phyloP scores from a whole-genome alignment of 2,329 filamentous ascomycete species.

The Xylaria sp. region DNA sequence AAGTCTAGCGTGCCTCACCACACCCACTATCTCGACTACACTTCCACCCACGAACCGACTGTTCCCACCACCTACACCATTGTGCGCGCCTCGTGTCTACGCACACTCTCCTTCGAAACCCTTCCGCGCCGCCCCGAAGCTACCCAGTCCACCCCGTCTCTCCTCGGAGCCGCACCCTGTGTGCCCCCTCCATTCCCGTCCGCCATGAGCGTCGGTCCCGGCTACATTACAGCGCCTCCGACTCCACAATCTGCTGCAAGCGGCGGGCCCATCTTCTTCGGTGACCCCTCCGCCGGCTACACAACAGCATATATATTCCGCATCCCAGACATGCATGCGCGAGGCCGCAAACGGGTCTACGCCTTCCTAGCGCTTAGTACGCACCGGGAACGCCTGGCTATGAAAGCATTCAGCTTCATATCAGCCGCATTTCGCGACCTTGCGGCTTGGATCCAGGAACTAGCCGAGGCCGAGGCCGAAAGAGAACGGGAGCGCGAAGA shows the following conservation, averaged over 20 bases:
- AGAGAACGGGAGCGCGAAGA: constrained; percentile 59
- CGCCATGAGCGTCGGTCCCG: constrained; percentile 52
- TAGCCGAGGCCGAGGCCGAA: constrained; percentile 72
- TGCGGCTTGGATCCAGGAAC: constrained; percentile 72
- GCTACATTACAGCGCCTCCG: constrained; percentile 65
- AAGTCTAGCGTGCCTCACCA: constrained; percentile 63
- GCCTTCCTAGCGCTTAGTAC: constrained; percentile 74
- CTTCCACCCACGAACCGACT: constrained; percentile 73
- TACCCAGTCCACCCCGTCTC: constrained; percentile 49
- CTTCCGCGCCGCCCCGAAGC: constrained; percentile 65
- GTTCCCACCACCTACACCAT: constrained; percentile 72
- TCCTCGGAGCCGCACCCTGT: constrained; percentile 47
- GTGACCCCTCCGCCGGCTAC: constrained; percentile 72
- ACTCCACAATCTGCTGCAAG: constrained; percentile 62
- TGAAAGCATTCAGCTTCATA: constrained; percentile 73
- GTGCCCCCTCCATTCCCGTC: constrained; percentile 56
- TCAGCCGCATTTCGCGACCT: constrained; percentile 72
- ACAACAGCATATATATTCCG: constrained; percentile 78
- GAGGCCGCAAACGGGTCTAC: constrained; percentile 75
- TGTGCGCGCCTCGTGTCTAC: constrained; percentile 72
- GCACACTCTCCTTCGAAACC: constrained; percentile 74
- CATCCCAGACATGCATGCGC: constrained; percentile 73
- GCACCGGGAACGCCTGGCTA: constrained; percentile 71
- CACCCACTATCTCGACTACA: constrained; percentile 74
- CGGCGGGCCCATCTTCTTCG: constrained; percentile 76